These are phyloP conservation scores for Suillus alpinus DNA, from an alignment of 768 basidiomycete genomes.

Conservation along the genomic window DNA sequence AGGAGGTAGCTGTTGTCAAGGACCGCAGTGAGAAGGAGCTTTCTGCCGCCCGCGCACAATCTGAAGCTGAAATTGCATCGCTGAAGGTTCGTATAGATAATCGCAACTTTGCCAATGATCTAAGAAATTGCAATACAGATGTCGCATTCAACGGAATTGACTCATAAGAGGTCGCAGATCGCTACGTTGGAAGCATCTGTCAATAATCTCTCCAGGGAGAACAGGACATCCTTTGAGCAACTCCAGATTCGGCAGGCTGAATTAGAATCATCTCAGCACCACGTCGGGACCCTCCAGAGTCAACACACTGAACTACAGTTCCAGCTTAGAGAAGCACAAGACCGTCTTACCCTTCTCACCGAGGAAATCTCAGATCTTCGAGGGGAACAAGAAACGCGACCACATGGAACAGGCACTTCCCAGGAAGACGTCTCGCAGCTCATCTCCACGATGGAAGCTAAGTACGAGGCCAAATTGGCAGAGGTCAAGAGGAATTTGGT, in stretches of 20 bases:
- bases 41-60: constrained; percentile 59
- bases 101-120: neutral
- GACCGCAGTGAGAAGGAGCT: constrained; percentile 78
- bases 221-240: constrained; percentile 80
- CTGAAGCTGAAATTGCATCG: constrained; percentile 72
- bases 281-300: constrained; percentile 70
- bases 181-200: constrained; percentile 67
- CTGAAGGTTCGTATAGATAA: constrained; percentile 55
- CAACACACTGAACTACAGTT: constrained; percentile 84
- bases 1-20: constrained; percentile 56
- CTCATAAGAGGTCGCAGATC: constrained; percentile 59
- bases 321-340: constrained; percentile 77
- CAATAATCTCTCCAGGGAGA: constrained; percentile 68
- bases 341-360: constrained; percentile 65
- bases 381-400: constrained; percentile 50
- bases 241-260: constrained; percentile 89
- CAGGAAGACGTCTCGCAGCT: constrained; percentile 71
- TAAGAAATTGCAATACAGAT: constrained; percentile 42
- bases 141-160: constrained; percentile 64
- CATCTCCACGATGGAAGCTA: constrained; percentile 69
- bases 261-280: constrained; percentile 75
- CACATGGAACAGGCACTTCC: constrained; percentile 41
- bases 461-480: constrained; percentile 71
- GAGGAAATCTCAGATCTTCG: constrained; percentile 69
- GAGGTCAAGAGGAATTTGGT: constrained; percentile 67